Conservation (phyloP, 768 basidiomycete species). For the Kwoniella pini region DNA sequence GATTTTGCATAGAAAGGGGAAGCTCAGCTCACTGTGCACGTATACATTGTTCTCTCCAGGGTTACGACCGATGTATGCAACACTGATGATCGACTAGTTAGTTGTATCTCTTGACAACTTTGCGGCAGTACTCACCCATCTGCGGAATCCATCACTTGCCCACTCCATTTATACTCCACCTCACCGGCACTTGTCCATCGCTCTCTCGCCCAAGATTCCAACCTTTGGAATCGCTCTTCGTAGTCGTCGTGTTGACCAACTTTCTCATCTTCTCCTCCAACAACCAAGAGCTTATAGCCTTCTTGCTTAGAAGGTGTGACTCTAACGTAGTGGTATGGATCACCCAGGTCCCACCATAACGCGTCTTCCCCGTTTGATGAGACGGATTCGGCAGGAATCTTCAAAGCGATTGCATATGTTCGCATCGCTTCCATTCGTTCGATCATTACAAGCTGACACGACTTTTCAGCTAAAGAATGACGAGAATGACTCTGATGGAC, state of each 20-base stretch:
- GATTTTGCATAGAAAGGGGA: background rate
- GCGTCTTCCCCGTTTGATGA: constrained; percentile 22
- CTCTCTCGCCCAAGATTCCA: constrained; percentile 29
- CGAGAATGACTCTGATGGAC: background rate
- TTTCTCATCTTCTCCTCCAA: constrained; percentile 35
- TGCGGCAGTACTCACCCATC: constrained; percentile 29
- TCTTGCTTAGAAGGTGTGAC: constrained; percentile 30
- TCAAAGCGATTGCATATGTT: constrained; percentile 30
- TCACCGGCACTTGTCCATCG: constrained; percentile 19
- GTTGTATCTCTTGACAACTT: no score
- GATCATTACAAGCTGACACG: constrained; percentile 27
- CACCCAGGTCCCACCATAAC: constrained; percentile 32
- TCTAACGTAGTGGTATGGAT: constrained; percentile 34
- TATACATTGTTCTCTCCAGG: constrained; percentile 31
- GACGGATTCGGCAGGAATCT: constrained; percentile 16
- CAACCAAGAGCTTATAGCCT: constrained; percentile 30
- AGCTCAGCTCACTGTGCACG: constrained; percentile 24
- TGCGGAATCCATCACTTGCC: constrained; percentile 26
- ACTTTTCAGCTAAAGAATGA: no score
- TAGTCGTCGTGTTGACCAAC: constrained; percentile 33
- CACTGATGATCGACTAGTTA: background rate
- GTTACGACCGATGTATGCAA: constrained; percentile 30
- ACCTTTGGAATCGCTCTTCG: constrained; percentile 25
- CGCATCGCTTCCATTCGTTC: constrained; percentile 28
- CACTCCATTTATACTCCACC: constrained; percentile 32